A percentile compares a stretch with the other conserved stretches of the same genome.
phyloP scores from a whole-genome alignment of 331 rosid species.

The Malus hybrid region DNA sequence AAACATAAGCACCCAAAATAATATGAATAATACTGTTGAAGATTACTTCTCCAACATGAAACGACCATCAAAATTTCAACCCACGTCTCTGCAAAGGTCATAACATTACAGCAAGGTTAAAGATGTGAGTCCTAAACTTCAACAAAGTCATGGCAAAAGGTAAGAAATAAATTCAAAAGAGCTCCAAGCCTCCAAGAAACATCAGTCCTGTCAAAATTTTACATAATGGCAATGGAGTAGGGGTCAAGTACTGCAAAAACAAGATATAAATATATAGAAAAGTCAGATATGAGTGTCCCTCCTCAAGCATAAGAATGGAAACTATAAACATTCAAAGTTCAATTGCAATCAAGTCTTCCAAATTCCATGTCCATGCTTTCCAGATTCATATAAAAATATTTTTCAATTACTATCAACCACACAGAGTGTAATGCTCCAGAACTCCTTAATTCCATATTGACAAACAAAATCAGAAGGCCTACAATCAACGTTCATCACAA shows the following conservation, averaged over 20 bases:
- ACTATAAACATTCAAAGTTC: background rate
- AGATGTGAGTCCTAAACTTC: constrained; percentile 99
- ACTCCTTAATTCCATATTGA: too few relatives aligned
- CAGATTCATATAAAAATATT: too few relatives aligned
- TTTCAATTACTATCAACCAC: too few relatives aligned
- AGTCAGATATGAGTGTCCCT: background rate
- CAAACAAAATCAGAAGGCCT: too few relatives aligned
- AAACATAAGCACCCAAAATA: background rate
- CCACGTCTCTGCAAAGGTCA: constrained; percentile 93
- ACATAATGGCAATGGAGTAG: constrained; percentile 47
- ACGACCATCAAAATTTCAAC: constrained; percentile 37
- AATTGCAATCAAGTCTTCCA: too few relatives aligned
- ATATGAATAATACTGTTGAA: constrained; percentile 1
- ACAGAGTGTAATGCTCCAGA: too few relatives aligned
- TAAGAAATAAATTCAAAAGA: constrained; percentile 93
- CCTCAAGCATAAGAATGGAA: background rate
- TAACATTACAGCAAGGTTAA: constrained; percentile 98
- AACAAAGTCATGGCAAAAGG: constrained; percentile 99
- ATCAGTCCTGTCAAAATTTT: constrained; percentile 90
- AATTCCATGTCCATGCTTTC: too few relatives aligned
- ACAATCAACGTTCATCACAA: too few relatives aligned
- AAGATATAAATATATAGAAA: constrained; percentile 5
- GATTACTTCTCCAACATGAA: constrained; percentile 2
- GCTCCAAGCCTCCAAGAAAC: constrained; percentile 75
- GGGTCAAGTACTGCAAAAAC: constrained; percentile 50